Evolutionary conservation across 768 basidiomycete genomes (phyloP), one percentile per base, ranked within the genome.

Genomic region (Lactifluus echinatus): DNA sequence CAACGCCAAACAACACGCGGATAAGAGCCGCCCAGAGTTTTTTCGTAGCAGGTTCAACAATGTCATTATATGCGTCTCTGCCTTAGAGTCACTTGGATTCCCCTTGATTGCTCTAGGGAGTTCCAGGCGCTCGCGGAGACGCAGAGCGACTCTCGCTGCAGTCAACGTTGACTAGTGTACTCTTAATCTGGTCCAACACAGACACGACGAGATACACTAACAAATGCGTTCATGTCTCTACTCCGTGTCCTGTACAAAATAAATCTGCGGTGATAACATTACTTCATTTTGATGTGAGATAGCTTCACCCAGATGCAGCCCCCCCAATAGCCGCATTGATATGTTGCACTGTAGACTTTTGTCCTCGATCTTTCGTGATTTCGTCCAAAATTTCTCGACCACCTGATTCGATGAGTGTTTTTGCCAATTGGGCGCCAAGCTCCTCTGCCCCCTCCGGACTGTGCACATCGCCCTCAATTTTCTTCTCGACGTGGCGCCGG

Each of bases 381-480:
- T 89, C 89, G 37, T 89, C 84, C 68, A 99, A 67, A 62, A 99
- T 89, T 58, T 76, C 77, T 64, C 76, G 79, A 19, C 89, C 95
- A 0, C 95, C 95, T 1, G 70, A 74, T 8, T 79, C 78, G 43
- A 87, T 77, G 55, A 99, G 69, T 7, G 72, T 70, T 61, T 69
- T 71, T 4, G 89, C 96, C 33, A 95, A 72, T 45, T 71, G 74
- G 43, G 71, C 75, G 7, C 95, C 95, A 29, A 89, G 66, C 39
- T 67, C 72, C 68, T 91, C 88, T 0, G 84, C 89, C 14, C 89
- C 84, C 59, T 75, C 75, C 2, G 70, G 66, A 45, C 68, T 78
- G 7, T 61, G 65, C 19, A 96, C 80, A 26, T 66, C 71, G 53
- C 78, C 77, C 53, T 71, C 74, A 50, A 87, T 59, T 1, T 79